These are phyloP conservation scores for Clathrospora elynae DNA, from an alignment of 2,329 filamentous ascomycete species.

Conservation along the genomic window DNA sequence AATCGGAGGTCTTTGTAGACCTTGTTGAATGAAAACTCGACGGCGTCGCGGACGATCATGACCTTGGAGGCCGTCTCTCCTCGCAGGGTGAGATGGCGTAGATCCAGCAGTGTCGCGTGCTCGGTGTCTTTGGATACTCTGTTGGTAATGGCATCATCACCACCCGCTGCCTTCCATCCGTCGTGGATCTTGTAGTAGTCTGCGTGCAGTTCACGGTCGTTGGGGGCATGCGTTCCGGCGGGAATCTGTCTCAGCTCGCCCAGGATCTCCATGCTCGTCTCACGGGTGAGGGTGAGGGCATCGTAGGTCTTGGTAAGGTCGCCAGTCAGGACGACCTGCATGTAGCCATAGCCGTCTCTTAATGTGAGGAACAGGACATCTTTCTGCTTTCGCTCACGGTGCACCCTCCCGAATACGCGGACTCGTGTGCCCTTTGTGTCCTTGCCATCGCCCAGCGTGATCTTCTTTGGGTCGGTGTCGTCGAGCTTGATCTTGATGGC, in stretches of 20 bases:
- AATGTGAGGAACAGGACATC: slow-evolving; percentile 86
- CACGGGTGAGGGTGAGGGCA: slow-evolving; percentile 80
- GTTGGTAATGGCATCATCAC: slow-evolving; percentile 91
- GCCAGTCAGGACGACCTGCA: slow-evolving; percentile 84
- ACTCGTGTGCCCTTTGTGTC: slow-evolving; percentile 72
- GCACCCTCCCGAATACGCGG: slow-evolving; percentile 80
- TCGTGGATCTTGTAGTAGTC: slow-evolving; percentile 79
- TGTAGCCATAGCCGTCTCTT: slow-evolving; percentile 78
- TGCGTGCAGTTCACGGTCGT: slow-evolving; percentile 85
- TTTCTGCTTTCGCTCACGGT: slow-evolving; percentile 80
- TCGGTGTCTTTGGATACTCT: slow-evolving; percentile 71
- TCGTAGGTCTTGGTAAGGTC: slow-evolving; percentile 91
- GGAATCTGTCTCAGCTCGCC: slow-evolving; percentile 86
- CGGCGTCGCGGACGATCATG: slow-evolving; percentile 82
- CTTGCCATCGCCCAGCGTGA: slow-evolving; percentile 59
- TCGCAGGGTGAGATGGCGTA: slow-evolving; percentile 82
- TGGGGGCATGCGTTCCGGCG: slow-evolving; percentile 75
- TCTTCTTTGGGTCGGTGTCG: slow-evolving; percentile 64
- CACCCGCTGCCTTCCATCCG: slow-evolving; percentile 76
- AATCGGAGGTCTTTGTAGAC: slow-evolving; percentile 77
- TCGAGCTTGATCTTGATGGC: slow-evolving; percentile 77
- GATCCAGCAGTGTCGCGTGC: slow-evolving; percentile 75
- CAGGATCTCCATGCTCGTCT: slow-evolving; percentile 82
- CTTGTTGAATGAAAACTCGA: slow-evolving; percentile 79
- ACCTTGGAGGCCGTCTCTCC: slow-evolving; percentile 83